Evolutionary conservation across 257 asterid genomes (phyloP).

Genomic region (Scutellaria barbata): DNA sequence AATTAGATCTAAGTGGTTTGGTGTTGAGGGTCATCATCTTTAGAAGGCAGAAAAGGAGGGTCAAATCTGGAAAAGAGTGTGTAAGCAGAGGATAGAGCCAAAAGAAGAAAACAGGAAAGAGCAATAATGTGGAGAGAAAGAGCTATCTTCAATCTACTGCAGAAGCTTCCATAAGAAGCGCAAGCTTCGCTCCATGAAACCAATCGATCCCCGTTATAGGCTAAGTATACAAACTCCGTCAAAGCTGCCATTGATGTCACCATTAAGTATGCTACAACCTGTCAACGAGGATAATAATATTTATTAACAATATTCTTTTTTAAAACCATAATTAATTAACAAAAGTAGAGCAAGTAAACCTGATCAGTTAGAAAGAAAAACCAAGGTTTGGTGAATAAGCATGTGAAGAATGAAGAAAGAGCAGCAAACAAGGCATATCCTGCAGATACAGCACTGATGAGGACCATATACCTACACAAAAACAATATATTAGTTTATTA

Average conservation of each 20-base stretch:
- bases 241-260: conserved; percentile 76
- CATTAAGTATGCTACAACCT: conserved; percentile 88
- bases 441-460: conserved; percentile 62
- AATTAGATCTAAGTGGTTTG: conserved; percentile 21
- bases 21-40: conserved; percentile 29
- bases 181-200: conserved; percentile 94
- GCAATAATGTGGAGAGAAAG: conserved; percentile 60
- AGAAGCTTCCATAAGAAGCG: conserved; percentile 70
- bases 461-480: conserved; percentile 72
- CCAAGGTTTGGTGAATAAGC: conserved; percentile 69
- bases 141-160: conserved; percentile 64
- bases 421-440: conserved; percentile 78
- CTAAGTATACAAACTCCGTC: conserved; percentile 68
- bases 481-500: neutral
- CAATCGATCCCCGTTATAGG: conserved; percentile 66
- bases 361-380: conserved; percentile 84
- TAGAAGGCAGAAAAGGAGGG: conserved; percentile 59
- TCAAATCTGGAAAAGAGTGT: conserved; percentile 68
- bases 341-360: conserved; percentile 45
- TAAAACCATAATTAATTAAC: too few species aligned
- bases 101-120: conserved; percentile 64
- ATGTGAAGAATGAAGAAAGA: conserved; percentile 58
- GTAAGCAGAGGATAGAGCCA: conserved; percentile 78
- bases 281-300: neutral
- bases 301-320: too few species aligned